These are phyloP conservation scores for Caulochytrium protostelioides DNA, from an alignment of 371 early-diverging fungal genomes.

Conservation along the genomic window DNA sequence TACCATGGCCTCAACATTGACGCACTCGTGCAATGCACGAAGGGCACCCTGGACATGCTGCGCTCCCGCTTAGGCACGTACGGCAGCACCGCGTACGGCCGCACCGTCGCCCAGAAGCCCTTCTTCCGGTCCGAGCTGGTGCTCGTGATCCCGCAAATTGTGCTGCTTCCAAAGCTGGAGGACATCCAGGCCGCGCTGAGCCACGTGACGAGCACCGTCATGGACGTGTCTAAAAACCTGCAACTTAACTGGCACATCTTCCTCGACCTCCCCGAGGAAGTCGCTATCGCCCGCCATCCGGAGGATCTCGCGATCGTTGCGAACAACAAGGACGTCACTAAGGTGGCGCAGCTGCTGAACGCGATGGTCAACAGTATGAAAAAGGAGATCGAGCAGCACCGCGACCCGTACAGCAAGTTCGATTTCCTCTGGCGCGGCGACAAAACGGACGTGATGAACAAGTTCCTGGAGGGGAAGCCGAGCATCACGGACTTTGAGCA, in stretches of 20 bases:
- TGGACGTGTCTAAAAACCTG: slow-evolving; percentile 30
- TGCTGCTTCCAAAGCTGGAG: slow-evolving; percentile 35
- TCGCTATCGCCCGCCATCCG: slow-evolving; percentile 14
- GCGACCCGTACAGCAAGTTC: slow-evolving; percentile 33
- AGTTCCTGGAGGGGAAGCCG: slow-evolving; percentile 24
- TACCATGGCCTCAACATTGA: slow-evolving; percentile 33
- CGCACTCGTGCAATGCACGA: slow-evolving; percentile 31
- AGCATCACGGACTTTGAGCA: slow-evolving; percentile 34
- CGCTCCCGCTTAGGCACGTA: slow-evolving; percentile 27
- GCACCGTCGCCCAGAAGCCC: slow-evolving; percentile 21
- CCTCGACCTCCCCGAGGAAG: slow-evolving; percentile 19
- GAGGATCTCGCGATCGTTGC: slow-evolving; percentile 35
- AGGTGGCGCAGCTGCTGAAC: slow-evolving; percentile 24
- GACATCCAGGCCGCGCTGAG: slow-evolving; percentile 36
- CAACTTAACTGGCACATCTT: slow-evolving; percentile 24
- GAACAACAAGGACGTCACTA: slow-evolving; percentile 38
- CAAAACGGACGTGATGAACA: slow-evolving; percentile 29
- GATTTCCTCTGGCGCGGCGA: slow-evolving; percentile 41
- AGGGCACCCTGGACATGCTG: slow-evolving; percentile 29
- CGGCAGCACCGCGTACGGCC: slow-evolving; percentile 27
- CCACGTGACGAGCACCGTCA: slow-evolving; percentile 24
- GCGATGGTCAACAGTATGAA: slow-evolving; percentile 35
- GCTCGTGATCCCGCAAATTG: slow-evolving; percentile 32
- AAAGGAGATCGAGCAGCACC: slow-evolving; percentile 33
- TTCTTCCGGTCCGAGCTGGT: slow-evolving; percentile 36